phyloP scores from a whole-genome alignment of 495 filamentous ascomycete species.

The Annulohypoxylon moriforme region DNA sequence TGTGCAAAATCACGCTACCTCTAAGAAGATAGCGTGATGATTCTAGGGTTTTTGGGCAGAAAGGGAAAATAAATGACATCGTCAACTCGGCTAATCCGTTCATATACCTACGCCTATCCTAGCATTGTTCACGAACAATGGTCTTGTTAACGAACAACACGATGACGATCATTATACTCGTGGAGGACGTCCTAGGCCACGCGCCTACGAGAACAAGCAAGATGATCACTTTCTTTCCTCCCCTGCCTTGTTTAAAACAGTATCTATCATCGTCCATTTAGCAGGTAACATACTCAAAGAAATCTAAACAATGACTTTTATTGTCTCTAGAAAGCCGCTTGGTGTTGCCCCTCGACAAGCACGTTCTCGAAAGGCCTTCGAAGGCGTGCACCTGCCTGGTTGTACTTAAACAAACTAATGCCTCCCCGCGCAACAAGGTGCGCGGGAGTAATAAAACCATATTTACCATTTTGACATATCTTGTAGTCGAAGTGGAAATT shows the following conservation, averaged over 20 bases:
- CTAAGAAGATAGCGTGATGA: not conserved
- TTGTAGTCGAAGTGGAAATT: not conserved
- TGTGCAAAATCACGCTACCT: not conserved
- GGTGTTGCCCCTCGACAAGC: slow-evolving; percentile 4
- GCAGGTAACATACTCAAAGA: slow-evolving; percentile 7
- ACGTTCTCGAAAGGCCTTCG: slow-evolving; percentile 31
- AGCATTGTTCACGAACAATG: slow-evolving; percentile 6
- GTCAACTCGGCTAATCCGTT: not conserved
- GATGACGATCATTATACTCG: not conserved
- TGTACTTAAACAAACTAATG: slow-evolving; percentile 12
- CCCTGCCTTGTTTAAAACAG: slow-evolving; percentile 10
- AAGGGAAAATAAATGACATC: not conserved
- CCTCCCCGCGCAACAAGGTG: not conserved
- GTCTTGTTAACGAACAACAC: slow-evolving; percentile 1
- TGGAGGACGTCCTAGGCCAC: not conserved
- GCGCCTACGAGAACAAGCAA: not conserved
- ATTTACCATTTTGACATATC: not conserved
- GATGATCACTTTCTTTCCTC: not conserved
- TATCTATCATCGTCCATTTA: not conserved
- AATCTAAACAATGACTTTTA: slow-evolving; percentile 20
- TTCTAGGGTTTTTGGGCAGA: not conserved
- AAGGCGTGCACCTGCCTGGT: not conserved
- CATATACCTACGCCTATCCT: not conserved
- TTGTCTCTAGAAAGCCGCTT: not conserved
- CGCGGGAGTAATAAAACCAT: not conserved